Percentiles rank a stretch among this genome's conserved stretches.
phyloP scores from a whole-genome alignment of 768 basidiomycete genomes.

The Panus rudis region DNA sequence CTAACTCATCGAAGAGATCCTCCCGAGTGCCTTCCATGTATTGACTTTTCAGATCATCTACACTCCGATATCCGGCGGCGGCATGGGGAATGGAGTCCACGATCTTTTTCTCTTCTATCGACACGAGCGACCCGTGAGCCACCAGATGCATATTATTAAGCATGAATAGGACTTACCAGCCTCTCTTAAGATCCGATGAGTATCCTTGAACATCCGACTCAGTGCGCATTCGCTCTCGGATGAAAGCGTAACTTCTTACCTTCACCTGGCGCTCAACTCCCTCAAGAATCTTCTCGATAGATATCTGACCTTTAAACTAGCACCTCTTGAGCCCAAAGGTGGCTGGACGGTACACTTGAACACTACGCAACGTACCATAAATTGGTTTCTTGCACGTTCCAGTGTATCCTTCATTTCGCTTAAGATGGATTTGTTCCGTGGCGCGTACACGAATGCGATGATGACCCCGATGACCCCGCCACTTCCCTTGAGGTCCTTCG shows the following conservation, averaged over 20 bases:
- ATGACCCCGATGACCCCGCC: not conserved
- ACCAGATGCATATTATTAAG: no score
- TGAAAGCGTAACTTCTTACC: no score
- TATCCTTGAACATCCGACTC: not conserved
- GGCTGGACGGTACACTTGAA: no score
- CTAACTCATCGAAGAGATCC: not conserved
- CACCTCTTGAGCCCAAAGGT: no score
- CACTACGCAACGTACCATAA: no score
- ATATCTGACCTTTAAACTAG: no score
- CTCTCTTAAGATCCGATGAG: not conserved
- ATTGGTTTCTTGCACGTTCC: not conserved
- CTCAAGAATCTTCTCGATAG: no score
- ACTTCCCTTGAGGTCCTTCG: not conserved
- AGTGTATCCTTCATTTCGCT: not conserved
- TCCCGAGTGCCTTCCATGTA: conserved; percentile 1
- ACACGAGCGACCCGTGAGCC: no score
- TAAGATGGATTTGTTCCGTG: not conserved
- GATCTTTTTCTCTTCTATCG: not conserved
- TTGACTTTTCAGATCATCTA: not conserved
- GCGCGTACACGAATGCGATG: not conserved
- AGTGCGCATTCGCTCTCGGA: not conserved
- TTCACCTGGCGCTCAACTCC: no score
- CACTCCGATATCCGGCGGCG: conserved; percentile 1
- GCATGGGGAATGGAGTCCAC: not conserved
- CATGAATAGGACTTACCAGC: not conserved